A percentile compares a stretch with the other conserved stretches of the same genome.
phyloP scores from a whole-genome alignment of 495 filamentous ascomycete genomes.

The Aspergillus asperescens region DNA sequence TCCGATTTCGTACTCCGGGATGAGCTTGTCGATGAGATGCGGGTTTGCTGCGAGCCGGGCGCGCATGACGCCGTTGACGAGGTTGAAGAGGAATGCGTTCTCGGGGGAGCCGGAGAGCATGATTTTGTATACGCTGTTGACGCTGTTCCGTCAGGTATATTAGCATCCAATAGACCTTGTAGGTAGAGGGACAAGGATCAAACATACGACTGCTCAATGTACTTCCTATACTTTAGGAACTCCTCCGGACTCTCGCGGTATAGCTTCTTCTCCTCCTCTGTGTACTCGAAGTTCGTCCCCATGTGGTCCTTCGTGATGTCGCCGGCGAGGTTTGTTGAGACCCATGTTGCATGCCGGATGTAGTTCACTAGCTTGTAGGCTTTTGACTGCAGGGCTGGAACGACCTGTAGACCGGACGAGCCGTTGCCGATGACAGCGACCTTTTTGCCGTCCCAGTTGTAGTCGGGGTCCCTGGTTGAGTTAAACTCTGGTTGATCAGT shows the following conservation, averaged over 20 bases:
- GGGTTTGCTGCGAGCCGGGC: slow-evolving; percentile 32
- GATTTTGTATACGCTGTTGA: background rate
- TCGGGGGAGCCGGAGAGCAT: background rate
- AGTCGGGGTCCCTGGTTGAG: slow-evolving; percentile 29
- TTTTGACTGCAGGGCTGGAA: slow-evolving; percentile 43
- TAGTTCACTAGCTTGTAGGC: slow-evolving; percentile 26
- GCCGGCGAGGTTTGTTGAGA: slow-evolving; percentile 26
- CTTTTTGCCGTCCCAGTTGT: slow-evolving; percentile 41
- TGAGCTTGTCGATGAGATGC: slow-evolving; percentile 32
- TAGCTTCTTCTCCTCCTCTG: slow-evolving; percentile 19
- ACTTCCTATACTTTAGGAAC: slow-evolving; percentile 26
- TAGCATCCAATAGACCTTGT: too few species aligned
- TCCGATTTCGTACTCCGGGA: slow-evolving; percentile 42
- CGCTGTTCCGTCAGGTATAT: too few species aligned
- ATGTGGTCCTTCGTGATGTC: slow-evolving; percentile 9
- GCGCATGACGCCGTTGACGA: slow-evolving; percentile 15
- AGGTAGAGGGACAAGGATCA: slow-evolving; percentile 3
- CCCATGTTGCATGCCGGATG: slow-evolving; percentile 28
- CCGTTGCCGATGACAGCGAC: slow-evolving; percentile 51
- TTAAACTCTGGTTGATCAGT: too few species aligned
- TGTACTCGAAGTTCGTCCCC: background rate
- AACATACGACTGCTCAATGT: slow-evolving; percentile 30
- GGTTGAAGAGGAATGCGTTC: background rate
- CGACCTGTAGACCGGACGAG: slow-evolving; percentile 47
- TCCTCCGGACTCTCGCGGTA: slow-evolving; percentile 16